Evolutionary conservation across 2,329 filamentous ascomycete species (phyloP).

Genomic region (Calonectria honghensis): DNA sequence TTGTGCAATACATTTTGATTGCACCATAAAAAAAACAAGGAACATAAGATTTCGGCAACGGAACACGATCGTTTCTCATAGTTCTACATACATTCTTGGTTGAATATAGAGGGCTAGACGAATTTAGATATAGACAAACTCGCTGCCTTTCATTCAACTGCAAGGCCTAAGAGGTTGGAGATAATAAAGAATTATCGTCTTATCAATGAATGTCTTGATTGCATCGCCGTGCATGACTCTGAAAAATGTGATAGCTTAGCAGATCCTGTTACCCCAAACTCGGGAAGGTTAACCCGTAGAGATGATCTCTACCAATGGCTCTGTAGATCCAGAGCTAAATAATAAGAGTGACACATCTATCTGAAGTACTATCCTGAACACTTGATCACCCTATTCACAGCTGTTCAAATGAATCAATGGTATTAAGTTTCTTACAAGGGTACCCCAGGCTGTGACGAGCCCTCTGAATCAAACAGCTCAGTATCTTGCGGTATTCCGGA

Average conservation of each 20-base stretch:
- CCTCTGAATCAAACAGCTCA: too few species aligned
- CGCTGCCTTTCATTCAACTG: not conserved
- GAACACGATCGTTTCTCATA: not conserved
- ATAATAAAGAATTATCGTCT: not conserved
- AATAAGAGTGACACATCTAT: too few species aligned
- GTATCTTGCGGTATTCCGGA: too few species aligned
- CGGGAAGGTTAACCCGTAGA: too few species aligned
- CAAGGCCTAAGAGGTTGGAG: not conserved
- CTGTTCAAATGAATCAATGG: too few species aligned
- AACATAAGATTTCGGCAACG: not conserved
- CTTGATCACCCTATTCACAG: too few species aligned
- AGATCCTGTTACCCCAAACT: too few species aligned
- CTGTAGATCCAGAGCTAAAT: too few species aligned
- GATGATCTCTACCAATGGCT: too few species aligned
- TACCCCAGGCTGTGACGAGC: too few species aligned
- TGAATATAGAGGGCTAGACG: not conserved
- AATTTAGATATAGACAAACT: conserved; percentile 1
- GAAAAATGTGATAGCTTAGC: not conserved
- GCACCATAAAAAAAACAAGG: not conserved
- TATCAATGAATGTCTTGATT: not conserved
- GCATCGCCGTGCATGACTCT: not conserved
- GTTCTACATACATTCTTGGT: not conserved
- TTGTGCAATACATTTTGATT: not conserved
- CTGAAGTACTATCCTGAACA: too few species aligned
- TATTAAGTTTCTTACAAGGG: too few species aligned